phyloP scores from a whole-genome alignment of 2,329 filamentous ascomycete genomes.

The Ustulina deusta region DNA sequence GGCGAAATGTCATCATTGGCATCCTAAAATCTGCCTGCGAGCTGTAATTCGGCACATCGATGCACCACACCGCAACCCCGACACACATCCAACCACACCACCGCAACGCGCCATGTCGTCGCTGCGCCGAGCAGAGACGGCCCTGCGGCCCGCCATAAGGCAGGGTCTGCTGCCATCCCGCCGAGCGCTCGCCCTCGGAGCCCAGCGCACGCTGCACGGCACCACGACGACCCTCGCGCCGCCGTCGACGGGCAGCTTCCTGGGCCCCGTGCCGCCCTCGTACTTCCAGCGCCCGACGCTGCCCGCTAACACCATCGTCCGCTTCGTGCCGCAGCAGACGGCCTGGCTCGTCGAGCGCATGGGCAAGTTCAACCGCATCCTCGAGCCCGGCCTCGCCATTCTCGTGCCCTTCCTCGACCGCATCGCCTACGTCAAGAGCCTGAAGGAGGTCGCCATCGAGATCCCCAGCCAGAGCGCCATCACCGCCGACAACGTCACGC shows the following conservation, averaged over 20 bases:
- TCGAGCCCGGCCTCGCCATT: conserved; percentile 90
- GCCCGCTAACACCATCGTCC: conserved; percentile 92
- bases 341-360: conserved; percentile 99
- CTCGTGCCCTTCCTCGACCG: conserved; percentile 91
- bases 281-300: conserved; percentile 83
- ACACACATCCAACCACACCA: conserved; percentile 3
- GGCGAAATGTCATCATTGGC: conserved; percentile 34
- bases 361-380: conserved; percentile 95
- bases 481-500: conserved; percentile 96
- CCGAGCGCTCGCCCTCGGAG: conserved; percentile 24
- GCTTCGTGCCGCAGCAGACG: conserved; percentile 98
- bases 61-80: conserved; percentile 1
- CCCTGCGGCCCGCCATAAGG: conserved; percentile 43
- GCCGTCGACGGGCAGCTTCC: conserved; percentile 50
- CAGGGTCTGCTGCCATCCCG: conserved; percentile 35
- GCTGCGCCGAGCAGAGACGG: conserved; percentile 45
- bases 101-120: conserved; percentile 46
- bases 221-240: conserved; percentile 41
- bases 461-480: conserved; percentile 98
- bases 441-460: conserved; percentile 96
- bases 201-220: conserved; percentile 43
- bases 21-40: conserved; percentile 13
- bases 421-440: conserved; percentile 96
- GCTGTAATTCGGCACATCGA: not conserved
- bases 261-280: conserved; percentile 66